Percentiles rank a stretch among this genome's conserved stretches.
Evolutionary conservation across 225 moss, liverwort and hornwort genomes (phyloP).

Genomic region (Takakia lepidozioides): DNA sequence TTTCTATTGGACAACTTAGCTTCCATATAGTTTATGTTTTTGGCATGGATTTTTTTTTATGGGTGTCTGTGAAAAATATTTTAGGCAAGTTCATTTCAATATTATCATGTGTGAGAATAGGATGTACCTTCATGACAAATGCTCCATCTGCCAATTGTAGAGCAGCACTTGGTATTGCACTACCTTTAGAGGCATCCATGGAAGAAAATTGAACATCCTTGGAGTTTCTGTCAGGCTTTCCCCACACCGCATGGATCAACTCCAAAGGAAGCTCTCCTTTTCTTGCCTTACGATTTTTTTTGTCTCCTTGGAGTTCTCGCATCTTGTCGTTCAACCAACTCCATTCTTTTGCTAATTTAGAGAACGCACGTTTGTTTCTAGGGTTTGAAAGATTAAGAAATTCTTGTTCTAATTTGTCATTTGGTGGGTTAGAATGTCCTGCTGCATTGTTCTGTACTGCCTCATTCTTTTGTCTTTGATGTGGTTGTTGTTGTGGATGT

Average conservation of each 20-base stretch:
- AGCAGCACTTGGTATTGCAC: not conserved
- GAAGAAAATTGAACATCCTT: constrained; percentile 2
- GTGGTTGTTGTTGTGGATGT: not conserved
- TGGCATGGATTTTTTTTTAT: no score
- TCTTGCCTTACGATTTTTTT: not conserved
- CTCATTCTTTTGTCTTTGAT: not conserved
- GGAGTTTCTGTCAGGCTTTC: constrained; percentile 1
- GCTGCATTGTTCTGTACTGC: not conserved
- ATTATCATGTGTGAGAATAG: not conserved
- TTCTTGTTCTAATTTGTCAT: not conserved
- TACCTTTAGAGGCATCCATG: not conserved
- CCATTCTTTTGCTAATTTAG: constrained; percentile 3
- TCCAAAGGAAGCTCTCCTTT: constrained; percentile 20
- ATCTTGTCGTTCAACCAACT: constrained; percentile 3
- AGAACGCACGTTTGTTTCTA: not conserved
- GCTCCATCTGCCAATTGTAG: not conserved
- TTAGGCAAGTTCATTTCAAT: not conserved
- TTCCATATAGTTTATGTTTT: no score
- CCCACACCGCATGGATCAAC: constrained; percentile 27
- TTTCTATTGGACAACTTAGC: no score
- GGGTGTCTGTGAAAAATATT: not conserved
- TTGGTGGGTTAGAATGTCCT: not conserved
- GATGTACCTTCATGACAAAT: not conserved
- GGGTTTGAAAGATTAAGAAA: not conserved
- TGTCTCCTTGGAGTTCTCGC: not conserved